These are phyloP conservation scores for Apiosordaria backusii DNA, from an alignment of 495 filamentous ascomycete species.

Conservation along the genomic window DNA sequence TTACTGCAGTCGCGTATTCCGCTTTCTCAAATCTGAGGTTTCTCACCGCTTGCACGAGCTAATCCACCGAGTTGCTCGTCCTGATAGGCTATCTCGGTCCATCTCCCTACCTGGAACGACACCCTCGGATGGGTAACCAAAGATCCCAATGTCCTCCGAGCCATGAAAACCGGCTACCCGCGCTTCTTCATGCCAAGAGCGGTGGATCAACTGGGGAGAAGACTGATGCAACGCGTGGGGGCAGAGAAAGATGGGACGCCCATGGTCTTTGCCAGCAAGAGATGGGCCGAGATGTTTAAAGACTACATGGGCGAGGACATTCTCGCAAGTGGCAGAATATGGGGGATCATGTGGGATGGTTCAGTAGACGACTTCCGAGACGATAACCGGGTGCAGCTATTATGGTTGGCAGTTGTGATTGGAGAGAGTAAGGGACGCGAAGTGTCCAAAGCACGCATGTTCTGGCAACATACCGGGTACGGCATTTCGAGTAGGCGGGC, in stretches of 20 bases:
- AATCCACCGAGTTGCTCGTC: not conserved
- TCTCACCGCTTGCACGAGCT: not conserved
- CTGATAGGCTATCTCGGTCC: conserved; percentile 28
- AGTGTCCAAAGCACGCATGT: conserved; percentile 13
- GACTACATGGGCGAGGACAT: not conserved
- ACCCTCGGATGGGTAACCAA: conserved; percentile 27
- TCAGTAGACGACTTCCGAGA: not conserved
- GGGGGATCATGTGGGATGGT: not conserved
- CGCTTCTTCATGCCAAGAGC: conserved; percentile 26
- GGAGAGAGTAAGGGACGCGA: conserved; percentile 17
- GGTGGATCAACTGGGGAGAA: conserved; percentile 14
- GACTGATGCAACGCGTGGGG: not conserved
- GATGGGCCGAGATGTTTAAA: not conserved
- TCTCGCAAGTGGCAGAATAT: not conserved
- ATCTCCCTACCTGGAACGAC: conserved; percentile 30
- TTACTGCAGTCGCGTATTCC: not conserved
- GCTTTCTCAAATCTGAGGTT: too few relatives aligned
- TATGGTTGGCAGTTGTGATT: not conserved
- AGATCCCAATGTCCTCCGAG: conserved; percentile 21
- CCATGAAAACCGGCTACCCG: conserved; percentile 30
- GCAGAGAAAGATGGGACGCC: not conserved
- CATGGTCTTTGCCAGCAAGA: not conserved
- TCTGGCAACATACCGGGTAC: conserved; percentile 33
- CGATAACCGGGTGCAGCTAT: not conserved
- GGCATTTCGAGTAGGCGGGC: conserved; percentile 32